Conservation (phyloP, 1,139 yeast genomes). For the Pichia sp. region DNA sequence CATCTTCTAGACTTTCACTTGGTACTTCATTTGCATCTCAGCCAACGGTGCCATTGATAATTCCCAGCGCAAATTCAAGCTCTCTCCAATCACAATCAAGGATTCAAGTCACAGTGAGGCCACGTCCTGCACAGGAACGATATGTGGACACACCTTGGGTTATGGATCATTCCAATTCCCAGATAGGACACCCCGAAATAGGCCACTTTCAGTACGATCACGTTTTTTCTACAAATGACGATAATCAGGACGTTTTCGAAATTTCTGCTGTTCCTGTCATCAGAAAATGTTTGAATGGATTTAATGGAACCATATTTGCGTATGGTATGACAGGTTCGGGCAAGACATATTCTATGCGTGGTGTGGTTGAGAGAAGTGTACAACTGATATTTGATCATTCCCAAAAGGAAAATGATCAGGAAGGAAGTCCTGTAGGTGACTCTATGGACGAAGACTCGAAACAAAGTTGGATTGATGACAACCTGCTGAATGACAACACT, state of each 20-base stretch:
- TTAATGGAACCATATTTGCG: slow-evolving; percentile 84
- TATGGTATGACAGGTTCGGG: slow-evolving; percentile 98
- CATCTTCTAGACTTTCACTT: slow-evolving; percentile 18
- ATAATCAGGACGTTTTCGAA: slow-evolving; percentile 57
- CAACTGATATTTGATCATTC: slow-evolving; percentile 7
- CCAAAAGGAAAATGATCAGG: not conserved
- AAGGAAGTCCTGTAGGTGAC: too few relatives aligned
- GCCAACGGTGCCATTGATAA: too few relatives aligned
- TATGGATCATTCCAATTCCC: slow-evolving; percentile 3
- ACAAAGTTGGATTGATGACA: slow-evolving; percentile 1
- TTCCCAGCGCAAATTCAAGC: not conserved
- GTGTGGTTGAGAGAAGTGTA: slow-evolving; percentile 32
- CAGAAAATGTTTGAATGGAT: slow-evolving; percentile 65
- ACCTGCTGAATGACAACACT: slow-evolving; percentile 9
- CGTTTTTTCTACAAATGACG: slow-evolving; percentile 49
- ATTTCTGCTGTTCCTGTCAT: slow-evolving; percentile 57
- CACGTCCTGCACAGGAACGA: slow-evolving; percentile 33
- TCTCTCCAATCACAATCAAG: slow-evolving; percentile 28
- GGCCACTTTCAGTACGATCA: slow-evolving; percentile 70
- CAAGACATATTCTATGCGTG: slow-evolving; percentile 88
- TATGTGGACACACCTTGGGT: slow-evolving; percentile 14
- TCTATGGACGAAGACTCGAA: slow-evolving; percentile 7
- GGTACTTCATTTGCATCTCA: slow-evolving; percentile 2
- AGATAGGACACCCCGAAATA: slow-evolving; percentile 36
- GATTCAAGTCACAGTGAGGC: slow-evolving; percentile 30